Evolutionary conservation across 805 yeast genomes (phyloP), one percentile per base, ranked within the genome.

Genomic region (Soucietia sequanensis): DNA sequence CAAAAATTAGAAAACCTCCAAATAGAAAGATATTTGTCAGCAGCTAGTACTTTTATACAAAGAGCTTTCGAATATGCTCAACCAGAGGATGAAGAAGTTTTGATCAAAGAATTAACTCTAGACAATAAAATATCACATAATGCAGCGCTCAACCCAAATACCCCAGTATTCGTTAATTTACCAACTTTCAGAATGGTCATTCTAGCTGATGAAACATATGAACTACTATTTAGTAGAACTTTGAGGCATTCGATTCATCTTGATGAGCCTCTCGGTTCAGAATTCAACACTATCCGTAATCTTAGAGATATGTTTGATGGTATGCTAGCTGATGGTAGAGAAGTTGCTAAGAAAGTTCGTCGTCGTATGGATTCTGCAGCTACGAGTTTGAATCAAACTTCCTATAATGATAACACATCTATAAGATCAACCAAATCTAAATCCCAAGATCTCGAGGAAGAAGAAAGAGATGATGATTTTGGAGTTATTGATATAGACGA

Each of bases 171-270:
- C 38, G 71, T 90, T 34, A 85, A 84, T 34, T 65, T 88, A 12
- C 87, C 98, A 0, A 89, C 96, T 0, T 91, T 91, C 63, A 69
- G 98, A 42, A 91, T 91, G 99, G 95, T 93, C 1, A 65, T 93
- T 5, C 66, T 91, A 5, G 97, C 98, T 0, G 96, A 90, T 56
- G 98, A 89, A 51, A 85, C 96, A 0, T 84, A 88, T 47, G 98
- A 93, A 57, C 67, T 84, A 26, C 78, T 91, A 42, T 93, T 93
- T 62, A 71, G 86, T 10, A 65, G 70, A 17, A 82, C 89, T 0
- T 65, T 88, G 22, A 72, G 84, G 37, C 58, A 68, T n/a, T 75
- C 91, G 0, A 72, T 86, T 33, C 87, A 84, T 52, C 69, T 86
- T 31, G 74, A 76, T 37, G 74, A 75, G 44, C 77, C 74, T 23